phyloP scores from a whole-genome alignment of 2,329 filamentous ascomycete species.

The Davidsoniella virescens region DNA sequence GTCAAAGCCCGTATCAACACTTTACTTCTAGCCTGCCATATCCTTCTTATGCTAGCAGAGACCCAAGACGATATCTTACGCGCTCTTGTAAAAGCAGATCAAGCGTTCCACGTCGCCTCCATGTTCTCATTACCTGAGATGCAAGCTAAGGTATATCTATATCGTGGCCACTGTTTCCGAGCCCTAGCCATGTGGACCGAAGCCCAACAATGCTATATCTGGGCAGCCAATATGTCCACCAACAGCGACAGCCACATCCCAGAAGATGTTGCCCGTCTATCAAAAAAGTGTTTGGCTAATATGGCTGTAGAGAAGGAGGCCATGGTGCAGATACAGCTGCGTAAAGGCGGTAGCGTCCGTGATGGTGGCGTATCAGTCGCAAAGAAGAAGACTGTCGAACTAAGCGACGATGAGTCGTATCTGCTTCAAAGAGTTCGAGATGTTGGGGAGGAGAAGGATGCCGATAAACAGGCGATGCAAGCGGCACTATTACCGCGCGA shows the following conservation, averaged over 20 bases:
- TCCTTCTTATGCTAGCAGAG: slow-evolving; percentile 13
- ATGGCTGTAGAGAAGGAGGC: slow-evolving; percentile 9
- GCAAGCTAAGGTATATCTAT: slow-evolving; percentile 15
- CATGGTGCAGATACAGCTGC: slow-evolving; percentile 3
- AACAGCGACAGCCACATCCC: too few relatives aligned
- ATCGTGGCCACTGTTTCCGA: slow-evolving; percentile 17
- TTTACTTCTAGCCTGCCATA: slow-evolving; percentile 13
- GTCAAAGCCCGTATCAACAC: slow-evolving; percentile 12
- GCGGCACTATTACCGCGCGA: background rate
- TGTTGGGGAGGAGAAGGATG: slow-evolving; percentile 1
- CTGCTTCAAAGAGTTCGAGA: slow-evolving; percentile 11
- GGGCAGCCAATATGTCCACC: slow-evolving; percentile 11
- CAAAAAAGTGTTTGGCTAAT: slow-evolving; percentile 8
- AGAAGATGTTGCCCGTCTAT: background rate
- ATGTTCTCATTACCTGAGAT: slow-evolving; percentile 13
- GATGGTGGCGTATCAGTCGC: too few relatives aligned
- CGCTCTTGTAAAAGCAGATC: slow-evolving; percentile 15
- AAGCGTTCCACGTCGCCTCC: slow-evolving; percentile 14
- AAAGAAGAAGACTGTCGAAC: background rate
- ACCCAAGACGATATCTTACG: slow-evolving; percentile 7
- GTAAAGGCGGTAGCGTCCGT: background rate
- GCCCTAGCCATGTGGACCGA: slow-evolving; percentile 15
- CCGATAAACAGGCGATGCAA: background rate
- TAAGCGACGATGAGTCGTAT: slow-evolving; percentile 7
- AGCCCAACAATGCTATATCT: slow-evolving; percentile 15